Base-by-base conservation (phyloP, 2,329 filamentous ascomycete species). In the Phialophora tarda region DNA sequence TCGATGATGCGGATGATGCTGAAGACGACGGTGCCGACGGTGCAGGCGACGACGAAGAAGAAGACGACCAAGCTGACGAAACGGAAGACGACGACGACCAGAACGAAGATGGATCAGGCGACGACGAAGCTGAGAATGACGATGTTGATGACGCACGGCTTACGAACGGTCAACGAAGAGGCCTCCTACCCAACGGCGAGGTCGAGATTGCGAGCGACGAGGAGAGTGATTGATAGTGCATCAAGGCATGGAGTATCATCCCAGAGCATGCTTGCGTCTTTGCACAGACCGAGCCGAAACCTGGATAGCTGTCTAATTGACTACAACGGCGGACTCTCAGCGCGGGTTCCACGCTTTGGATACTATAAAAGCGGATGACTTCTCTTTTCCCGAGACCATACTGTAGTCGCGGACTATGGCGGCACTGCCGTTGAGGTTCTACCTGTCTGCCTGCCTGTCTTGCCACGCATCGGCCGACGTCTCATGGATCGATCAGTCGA, bases 71-170 rank as follows among this genome's bases (percentile, higher is more conserved):
- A 6, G 62, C 64, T 12, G 70, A 71, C 12, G 71, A 73, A 3
- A 73, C 73, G 1, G 71, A 75, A 4, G 73, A 69, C 5, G 73
- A 75, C 0, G 73, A 76, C 4, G 74, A 72, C 0, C 71, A 73
- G 3, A 71, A 73, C 7, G 65, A 67, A 11, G 58, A 67, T 3
- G 64, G 62, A 21, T 66, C 65, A 23, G 65, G 72, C 30, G 62
- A 68, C 28, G 38, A 60, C 3, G 41, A 67, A 2, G 66, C 69
- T 28, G 64, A 71, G 7, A 71, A 71, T 26, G 71, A 74, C 23
- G 71, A 70, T 4, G 73, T 76, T 34, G 72, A 76, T 24, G 62
- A 55, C 21, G 50, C 50, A 14, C 59, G 59, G 32, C 59, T 38
- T 41, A 23, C 47, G 6, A 65, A 65, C 24, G 59, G 59, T 17